Percentiles rank a stretch among this genome's conserved stretches.
These are phyloP conservation scores for Lentinula lateritia DNA, from an alignment of 768 basidiomycete species.

Conservation along the genomic window DNA sequence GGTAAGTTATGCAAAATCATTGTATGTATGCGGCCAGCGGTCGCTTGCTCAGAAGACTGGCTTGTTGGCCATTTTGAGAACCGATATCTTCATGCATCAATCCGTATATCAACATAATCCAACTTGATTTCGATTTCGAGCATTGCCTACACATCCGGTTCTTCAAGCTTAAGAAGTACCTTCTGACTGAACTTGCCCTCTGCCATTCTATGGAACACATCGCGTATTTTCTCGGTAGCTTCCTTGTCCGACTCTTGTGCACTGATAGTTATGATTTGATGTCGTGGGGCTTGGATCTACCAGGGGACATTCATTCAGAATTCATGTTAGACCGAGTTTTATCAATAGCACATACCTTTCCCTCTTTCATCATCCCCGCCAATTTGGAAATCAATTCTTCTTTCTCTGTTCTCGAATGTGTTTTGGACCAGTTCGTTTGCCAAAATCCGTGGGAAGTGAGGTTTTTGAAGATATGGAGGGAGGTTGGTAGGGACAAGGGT, in stretches of 20 bases:
- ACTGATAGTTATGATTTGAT: slow-evolving; percentile 59
- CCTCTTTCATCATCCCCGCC: slow-evolving; percentile 44
- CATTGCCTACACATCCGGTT: slow-evolving; percentile 1
- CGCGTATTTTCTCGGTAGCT: slow-evolving; percentile 41
- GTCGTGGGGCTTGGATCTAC: slow-evolving; percentile 63
- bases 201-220: slow-evolving; percentile 36
- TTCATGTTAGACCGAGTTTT: too few species aligned
- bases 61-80: too few species aligned
- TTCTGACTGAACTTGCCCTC: slow-evolving; percentile 36
- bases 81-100: neutral
- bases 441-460: slow-evolving; percentile 74
- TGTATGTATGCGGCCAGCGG: too few species aligned
- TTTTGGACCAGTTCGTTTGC: slow-evolving; percentile 67
- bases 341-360: slow-evolving; percentile 32
- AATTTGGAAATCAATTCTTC: slow-evolving; percentile 46
- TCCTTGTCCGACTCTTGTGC: slow-evolving; percentile 29
- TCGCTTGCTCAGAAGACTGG: too few species aligned
- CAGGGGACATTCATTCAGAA: too few species aligned
- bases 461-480: slow-evolving; percentile 82
- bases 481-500: slow-evolving; percentile 71
- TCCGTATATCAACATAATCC: too few species aligned
- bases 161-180: slow-evolving; percentile 33
- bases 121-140: neutral
- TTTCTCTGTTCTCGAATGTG: slow-evolving; percentile 42
- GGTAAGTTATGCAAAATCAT: too few species aligned